Evolutionary conservation across 2,329 filamentous ascomycete genomes (phyloP).

Genomic region (Aspergillus jensenii): DNA sequence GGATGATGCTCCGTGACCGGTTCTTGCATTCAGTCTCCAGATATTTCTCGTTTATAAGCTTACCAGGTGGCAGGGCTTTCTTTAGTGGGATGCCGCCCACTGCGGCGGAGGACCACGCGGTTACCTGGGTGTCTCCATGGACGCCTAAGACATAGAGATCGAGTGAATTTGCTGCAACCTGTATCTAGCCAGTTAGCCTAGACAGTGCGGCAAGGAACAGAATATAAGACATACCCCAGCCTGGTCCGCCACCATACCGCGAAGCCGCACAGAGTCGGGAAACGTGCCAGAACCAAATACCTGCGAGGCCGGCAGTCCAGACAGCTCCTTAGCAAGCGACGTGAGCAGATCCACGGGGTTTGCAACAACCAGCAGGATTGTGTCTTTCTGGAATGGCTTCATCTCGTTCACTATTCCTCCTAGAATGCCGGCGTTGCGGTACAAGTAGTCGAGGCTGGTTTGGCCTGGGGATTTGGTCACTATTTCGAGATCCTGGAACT

Average conservation of each 20-base stretch:
- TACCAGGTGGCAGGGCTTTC: conserved; percentile 31
- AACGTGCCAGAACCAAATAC: conserved; percentile 56
- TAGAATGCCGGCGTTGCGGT: conserved; percentile 44
- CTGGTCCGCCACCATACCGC: conserved; percentile 25
- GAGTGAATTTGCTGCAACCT: conserved; percentile 33
- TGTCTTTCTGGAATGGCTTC: conserved; percentile 48
- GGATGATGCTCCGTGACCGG: conserved; percentile 50
- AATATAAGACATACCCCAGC: conserved; percentile 7
- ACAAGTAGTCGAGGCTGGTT: conserved; percentile 48
- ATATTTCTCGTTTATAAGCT: conserved; percentile 17
- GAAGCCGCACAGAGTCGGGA: conserved; percentile 53
- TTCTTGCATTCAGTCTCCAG: conserved; percentile 48
- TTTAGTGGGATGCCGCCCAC: conserved; percentile 44
- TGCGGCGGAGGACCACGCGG: conserved; percentile 48
- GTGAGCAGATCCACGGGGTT: conserved; percentile 59
- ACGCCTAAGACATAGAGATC: conserved; percentile 50
- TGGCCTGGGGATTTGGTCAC: conserved; percentile 30
- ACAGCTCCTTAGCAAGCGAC: conserved; percentile 49
- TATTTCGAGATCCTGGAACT: not conserved
- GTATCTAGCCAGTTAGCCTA: not conserved
- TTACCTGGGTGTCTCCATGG: conserved; percentile 51
- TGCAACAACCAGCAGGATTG: conserved; percentile 53
- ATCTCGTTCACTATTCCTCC: conserved; percentile 50
- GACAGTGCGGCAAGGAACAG: not conserved
- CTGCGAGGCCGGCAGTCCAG: conserved; percentile 49